Evolutionary conservation across 2,329 filamentous ascomycete species (phyloP).

Genomic region (Plectosphaerella cucumerina): DNA sequence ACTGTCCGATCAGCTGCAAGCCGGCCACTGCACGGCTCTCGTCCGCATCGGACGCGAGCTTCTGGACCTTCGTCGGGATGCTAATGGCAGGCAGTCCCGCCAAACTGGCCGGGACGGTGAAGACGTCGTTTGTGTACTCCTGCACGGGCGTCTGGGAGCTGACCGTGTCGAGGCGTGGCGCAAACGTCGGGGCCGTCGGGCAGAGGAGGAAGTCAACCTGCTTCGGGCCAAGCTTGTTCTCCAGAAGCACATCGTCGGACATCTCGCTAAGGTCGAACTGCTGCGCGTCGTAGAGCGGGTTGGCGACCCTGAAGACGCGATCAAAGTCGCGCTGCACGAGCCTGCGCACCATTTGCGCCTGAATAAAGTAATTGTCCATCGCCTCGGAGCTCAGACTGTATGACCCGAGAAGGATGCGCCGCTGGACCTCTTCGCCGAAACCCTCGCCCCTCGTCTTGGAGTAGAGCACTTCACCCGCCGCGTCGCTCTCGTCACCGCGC

Average conservation of each 20-base stretch:
- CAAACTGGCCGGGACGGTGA: conserved; percentile 91
- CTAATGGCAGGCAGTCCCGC: conserved; percentile 88
- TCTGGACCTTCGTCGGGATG: conserved; percentile 72
- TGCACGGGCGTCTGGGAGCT: conserved; percentile 56
- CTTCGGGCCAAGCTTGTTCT: conserved; percentile 52
- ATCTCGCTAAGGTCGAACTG: conserved; percentile 59
- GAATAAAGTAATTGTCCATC: conserved; percentile 94
- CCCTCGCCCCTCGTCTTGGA: conserved; percentile 67
- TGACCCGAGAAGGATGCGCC: conserved; percentile 82
- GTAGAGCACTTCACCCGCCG: conserved; percentile 64
- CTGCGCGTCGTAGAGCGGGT: conserved; percentile 58
- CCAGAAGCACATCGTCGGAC: conserved; percentile 44
- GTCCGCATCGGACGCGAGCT: conserved; percentile 21
- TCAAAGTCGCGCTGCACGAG: conserved; percentile 87
- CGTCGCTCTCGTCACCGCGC: conserved; percentile 45
- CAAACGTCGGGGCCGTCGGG: conserved; percentile 76
- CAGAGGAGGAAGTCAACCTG: conserved; percentile 83
- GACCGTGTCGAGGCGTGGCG: conserved; percentile 62
- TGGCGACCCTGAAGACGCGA: conserved; percentile 63
- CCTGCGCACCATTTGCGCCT: conserved; percentile 83
- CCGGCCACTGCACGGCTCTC: conserved; percentile 39
- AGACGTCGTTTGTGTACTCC: conserved; percentile 87
- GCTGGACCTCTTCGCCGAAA: conserved; percentile 81
- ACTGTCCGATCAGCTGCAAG: conserved; percentile 77
- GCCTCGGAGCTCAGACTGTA: conserved; percentile 87